Base-by-base conservation (phyloP, 129 eudicot species). In the Artemisia annua region DNA sequence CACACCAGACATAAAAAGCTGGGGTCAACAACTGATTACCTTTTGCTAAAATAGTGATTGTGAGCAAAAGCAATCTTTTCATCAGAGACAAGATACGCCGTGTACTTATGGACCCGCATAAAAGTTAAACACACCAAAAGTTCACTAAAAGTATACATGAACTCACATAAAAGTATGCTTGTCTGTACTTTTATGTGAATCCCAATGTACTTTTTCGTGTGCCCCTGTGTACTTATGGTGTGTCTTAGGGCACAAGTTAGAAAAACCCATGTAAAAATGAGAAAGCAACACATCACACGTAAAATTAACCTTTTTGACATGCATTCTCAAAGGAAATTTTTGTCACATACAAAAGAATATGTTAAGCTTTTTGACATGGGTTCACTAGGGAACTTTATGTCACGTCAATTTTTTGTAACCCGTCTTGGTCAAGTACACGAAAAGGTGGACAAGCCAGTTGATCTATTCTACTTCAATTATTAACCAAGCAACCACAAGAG, bases 401-500 rank as follows among this genome's bases (percentile, higher is more conserved):
- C n/a, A n/a, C n/a, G n/a, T n/a, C n/a, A n/a, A n/a, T n/a, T n/a
- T n/a, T n/a, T n/a, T n/a, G n/a, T n/a, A n/a, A n/a, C 14, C n/a
- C 3, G 22, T 19, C 48, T 7, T 19, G 15, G 16, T 48, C 14
- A 7, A 18, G 46, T 39, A 11, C 52, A 9, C 26, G 69, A 15
- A 66, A 46, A 15, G 6, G 71, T 66, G 35, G 17, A 66, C 49
- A 9, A 44, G 54, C 51, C 68, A 9, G 17, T 16, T 2, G 48
- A 39, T 43, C 7, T 43, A n/a, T 24, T 57, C 67, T 66, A 4
- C 22, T 35, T 75, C 60, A 46, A 15, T 81, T 81, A 76, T 94
- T 82, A 19, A 87, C 84, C 44, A 91, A 80, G 75, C 91, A 91
- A 58, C 95, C 91, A 63, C 97, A 87, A 0, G 97, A 83, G 17